Base-by-base conservation (phyloP, 2,329 filamentous ascomycete genomes). In the Lachnellula occidentalis region DNA sequence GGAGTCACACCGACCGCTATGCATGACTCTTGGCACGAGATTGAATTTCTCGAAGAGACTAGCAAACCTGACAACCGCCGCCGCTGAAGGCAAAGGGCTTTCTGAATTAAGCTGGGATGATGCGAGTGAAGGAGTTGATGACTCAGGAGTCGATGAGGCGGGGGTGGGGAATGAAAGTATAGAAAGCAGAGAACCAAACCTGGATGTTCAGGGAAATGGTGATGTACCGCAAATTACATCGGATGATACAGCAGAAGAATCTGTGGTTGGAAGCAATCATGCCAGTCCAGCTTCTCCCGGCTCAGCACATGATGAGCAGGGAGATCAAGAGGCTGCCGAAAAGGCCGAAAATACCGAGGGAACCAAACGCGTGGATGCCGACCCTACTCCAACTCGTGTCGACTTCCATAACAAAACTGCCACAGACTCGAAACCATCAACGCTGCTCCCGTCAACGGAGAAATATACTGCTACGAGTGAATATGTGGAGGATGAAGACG, bases 1-100 rank as follows among this genome's bases (percentile, higher is more conserved):
- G 41, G 70, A 76, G 50, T 68, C 74, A 21, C 75, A 77, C 2
- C 75, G 79, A 34, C 78, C 81, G 15, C 73, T 86, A n/a, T 81
- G 82, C 61, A 71, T 87, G 53, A 74, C 74, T 9, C 71, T 88
- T 49, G 73, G 72, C 50, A 77, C 76, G 19, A 80, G 78, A 63
- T 70, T 76, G 41, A 78, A 77, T 47, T 78, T 85, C 63, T 70
- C 73, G 3, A 74, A 75, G 43, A 76, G 80, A 54, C 68, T 86
- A 31, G 69, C 71, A 36, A 73, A 76, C 58, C 73, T 87, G 46
- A 71, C 73, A 45, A 70, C 74, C 59, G 77, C 76, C 63, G 81
- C 76, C 54, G 72, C 74, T 19, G 74, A 80, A 61, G 81, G 83
- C 17, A 79, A 80, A 67, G 82, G 82, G 12, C 53, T 70, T 14